A percentile compares a stretch with the other conserved stretches of the same genome.
phyloP scores from a whole-genome alignment of 805 yeast species.

The Wickerhamiella azymoides region DNA sequence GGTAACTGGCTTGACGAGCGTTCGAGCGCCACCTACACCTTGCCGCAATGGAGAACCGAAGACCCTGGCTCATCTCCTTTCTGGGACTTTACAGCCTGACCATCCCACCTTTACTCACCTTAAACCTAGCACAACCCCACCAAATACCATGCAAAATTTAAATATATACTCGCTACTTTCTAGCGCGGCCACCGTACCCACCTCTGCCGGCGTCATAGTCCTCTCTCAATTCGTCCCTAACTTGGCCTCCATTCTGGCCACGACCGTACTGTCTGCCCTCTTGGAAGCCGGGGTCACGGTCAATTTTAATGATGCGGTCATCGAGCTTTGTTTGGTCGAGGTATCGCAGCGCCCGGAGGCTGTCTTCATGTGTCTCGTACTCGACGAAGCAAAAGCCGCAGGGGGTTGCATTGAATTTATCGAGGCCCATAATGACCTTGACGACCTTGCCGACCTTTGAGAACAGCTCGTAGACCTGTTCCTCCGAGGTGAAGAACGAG shows the following conservation, averaged over 20 bases:
- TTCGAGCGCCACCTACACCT: too few species aligned
- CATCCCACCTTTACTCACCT: too few species aligned
- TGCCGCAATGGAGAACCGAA: too few species aligned
- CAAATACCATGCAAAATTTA: too few species aligned
- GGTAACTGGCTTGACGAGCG: too few species aligned
- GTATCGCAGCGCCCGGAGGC: conserved; percentile 71
- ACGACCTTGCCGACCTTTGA: conserved; percentile 60
- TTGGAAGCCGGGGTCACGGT: conserved; percentile 87
- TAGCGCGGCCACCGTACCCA: conserved; percentile 26
- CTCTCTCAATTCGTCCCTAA: conserved; percentile 46
- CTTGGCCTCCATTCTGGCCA: conserved; percentile 88
- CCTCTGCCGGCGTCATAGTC: conserved; percentile 34
- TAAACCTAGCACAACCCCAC: too few species aligned
- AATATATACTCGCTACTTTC: background rate
- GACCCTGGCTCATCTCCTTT: too few species aligned
- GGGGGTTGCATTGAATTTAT: conserved; percentile 79
- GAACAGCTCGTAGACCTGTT: conserved; percentile 80
- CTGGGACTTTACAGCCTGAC: too few species aligned
- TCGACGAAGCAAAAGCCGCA: conserved; percentile 95
- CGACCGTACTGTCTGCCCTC: conserved; percentile 96
- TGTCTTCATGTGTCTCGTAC: conserved; percentile 51
- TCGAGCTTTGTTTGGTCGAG: conserved; percentile 73
- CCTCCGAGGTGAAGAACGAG: conserved; percentile 86
- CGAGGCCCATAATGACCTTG: conserved; percentile 86
- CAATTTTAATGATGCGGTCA: conserved; percentile 68